Conservation (phyloP, 441 rosid species). For the Croton setiger region DNA sequence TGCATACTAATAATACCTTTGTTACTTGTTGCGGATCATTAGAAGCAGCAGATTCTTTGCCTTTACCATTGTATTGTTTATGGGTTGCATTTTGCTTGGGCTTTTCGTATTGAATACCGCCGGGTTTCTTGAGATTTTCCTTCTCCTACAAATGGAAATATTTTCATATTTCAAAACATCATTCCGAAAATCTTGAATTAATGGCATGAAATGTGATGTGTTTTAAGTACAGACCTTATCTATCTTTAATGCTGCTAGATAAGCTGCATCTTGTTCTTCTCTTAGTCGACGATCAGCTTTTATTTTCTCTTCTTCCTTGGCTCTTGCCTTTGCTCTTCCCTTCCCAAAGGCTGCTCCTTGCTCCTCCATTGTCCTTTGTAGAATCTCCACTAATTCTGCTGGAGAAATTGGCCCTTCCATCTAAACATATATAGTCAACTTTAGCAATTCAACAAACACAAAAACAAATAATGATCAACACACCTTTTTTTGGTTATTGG, state of each 20-base stretch:
- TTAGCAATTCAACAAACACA: not conserved
- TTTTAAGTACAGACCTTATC: constrained; percentile 39
- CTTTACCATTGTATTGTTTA: constrained; percentile 23
- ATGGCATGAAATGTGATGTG: no score
- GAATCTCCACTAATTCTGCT: constrained; percentile 50
- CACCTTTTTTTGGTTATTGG: no score
- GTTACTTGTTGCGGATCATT: constrained; percentile 39
- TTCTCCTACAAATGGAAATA: constrained; percentile 32
- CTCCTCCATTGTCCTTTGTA: constrained; percentile 59
- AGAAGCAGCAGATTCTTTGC: constrained; percentile 17
- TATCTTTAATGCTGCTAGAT: constrained; percentile 42
- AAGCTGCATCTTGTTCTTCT: constrained; percentile 58
- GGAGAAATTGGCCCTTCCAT: constrained; percentile 60
- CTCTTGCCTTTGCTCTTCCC: constrained; percentile 17
- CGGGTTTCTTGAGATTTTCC: constrained; percentile 34
- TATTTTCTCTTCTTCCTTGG: constrained; percentile 35
- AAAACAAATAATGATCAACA: no score
- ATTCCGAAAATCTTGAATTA: not conserved
- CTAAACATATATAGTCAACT: constrained; percentile 20
- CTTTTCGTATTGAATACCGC: constrained; percentile 23
- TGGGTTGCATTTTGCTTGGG: constrained; percentile 16
- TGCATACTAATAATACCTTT: constrained; percentile 29
- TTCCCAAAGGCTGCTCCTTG: constrained; percentile 49
- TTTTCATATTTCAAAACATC: not conserved
- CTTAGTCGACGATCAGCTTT: constrained; percentile 44